Percentiles rank a stretch among this genome's conserved stretches.
phyloP scores from a whole-genome alignment of 225 moss, liverwort and hornwort genomes.

The Antitrichia curtipendula region DNA sequence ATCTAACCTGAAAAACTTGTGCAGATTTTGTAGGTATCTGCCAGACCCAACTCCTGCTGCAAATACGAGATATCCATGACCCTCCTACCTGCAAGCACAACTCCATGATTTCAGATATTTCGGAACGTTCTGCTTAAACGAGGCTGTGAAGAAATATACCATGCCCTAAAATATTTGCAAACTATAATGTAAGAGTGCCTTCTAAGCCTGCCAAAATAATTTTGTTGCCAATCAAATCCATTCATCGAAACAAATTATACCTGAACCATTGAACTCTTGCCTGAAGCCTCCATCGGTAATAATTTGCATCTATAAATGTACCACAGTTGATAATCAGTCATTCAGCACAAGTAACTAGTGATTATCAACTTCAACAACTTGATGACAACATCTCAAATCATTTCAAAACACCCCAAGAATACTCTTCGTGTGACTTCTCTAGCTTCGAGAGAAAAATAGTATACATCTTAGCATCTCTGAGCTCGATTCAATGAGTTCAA shows the following conservation, averaged over 20 bases:
- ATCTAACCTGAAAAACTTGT: slow-evolving; percentile 11
- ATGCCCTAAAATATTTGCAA: neutral
- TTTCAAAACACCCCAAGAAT: neutral
- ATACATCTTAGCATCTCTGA: neutral
- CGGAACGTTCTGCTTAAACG: neutral
- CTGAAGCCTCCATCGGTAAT: slow-evolving; percentile 22
- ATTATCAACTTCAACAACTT: neutral
- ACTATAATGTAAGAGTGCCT: neutral
- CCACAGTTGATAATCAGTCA: neutral
- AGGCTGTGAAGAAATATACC: neutral
- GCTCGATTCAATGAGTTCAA: neutral
- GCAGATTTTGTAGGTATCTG: slow-evolving; percentile 24
- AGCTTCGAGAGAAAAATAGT: neutral
- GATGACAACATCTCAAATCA: neutral
- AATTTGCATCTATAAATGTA: slow-evolving; percentile 32
- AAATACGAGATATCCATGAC: slow-evolving; percentile 69
- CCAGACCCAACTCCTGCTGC: slow-evolving; percentile 62
- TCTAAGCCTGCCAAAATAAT: neutral
- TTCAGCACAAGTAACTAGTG: neutral
- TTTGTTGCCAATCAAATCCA: neutral
- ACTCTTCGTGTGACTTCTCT: neutral
- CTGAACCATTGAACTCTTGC: slow-evolving; percentile 14
- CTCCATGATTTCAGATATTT: neutral
- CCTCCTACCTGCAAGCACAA: slow-evolving; percentile 41
- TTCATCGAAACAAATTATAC: slow-evolving; percentile 7